Percentiles rank a stretch among this genome's conserved stretches.
phyloP scores from a whole-genome alignment of 179 eudicot genomes.

The Beta lomatogona region DNA sequence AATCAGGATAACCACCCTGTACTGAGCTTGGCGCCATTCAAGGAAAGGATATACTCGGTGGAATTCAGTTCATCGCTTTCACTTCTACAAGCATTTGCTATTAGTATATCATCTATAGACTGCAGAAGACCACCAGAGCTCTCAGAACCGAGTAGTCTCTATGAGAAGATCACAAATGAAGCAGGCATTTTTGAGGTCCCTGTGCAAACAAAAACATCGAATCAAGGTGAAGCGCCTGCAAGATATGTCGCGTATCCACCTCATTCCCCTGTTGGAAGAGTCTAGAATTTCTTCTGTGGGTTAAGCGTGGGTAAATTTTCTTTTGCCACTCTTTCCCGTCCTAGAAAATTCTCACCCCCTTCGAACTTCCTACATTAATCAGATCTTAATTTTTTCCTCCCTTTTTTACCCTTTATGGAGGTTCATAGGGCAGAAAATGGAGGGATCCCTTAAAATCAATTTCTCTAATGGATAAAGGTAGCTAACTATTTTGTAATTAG shows the following conservation, averaged over 20 bases:
- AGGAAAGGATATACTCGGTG: slow-evolving; percentile 63
- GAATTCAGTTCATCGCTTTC: slow-evolving; percentile 65
- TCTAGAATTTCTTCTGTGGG: slow-evolving; percentile 26
- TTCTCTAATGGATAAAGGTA: slow-evolving; percentile 18
- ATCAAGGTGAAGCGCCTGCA: slow-evolving; percentile 42
- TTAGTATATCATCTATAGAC: slow-evolving; percentile 57
- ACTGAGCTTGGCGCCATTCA: slow-evolving; percentile 58
- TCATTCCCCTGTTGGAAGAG: slow-evolving; percentile 70
- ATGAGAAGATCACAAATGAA: slow-evolving; percentile 34
- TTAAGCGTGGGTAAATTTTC: background rate
- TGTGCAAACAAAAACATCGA: slow-evolving; percentile 32
- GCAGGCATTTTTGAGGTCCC: slow-evolving; percentile 26
- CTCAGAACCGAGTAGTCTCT: slow-evolving; percentile 30
- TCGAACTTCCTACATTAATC: background rate
- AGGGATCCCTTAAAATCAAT: slow-evolving; percentile 10
- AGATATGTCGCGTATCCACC: slow-evolving; percentile 55
- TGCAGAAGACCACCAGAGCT: slow-evolving; percentile 49
- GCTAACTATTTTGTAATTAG: slow-evolving; percentile 32
- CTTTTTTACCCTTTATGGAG: background rate
- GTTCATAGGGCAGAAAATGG: slow-evolving; percentile 9
- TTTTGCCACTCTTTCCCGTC: background rate
- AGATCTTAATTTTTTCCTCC: background rate
- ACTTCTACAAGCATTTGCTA: slow-evolving; percentile 75
- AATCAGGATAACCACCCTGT: slow-evolving; percentile 43
- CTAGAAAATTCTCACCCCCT: background rate